These are phyloP conservation scores for Spatholobus suberectus DNA, from an alignment of 306 rosid genomes.

Conservation along the genomic window DNA sequence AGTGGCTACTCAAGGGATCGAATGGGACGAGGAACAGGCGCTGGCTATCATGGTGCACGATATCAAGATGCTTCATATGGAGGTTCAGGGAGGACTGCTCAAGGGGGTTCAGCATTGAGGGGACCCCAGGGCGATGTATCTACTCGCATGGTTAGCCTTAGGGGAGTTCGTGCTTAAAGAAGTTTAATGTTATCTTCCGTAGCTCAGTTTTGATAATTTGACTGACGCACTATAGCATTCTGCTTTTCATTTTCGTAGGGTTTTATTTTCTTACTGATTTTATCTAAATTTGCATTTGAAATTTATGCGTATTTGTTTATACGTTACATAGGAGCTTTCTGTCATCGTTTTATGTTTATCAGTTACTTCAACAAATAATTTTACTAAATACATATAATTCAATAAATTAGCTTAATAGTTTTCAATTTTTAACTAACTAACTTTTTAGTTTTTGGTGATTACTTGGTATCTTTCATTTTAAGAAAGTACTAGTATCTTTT, in stretches of 20 bases:
- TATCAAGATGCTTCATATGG: background rate
- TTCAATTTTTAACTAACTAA: too few relatives aligned
- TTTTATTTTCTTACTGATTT: background rate
- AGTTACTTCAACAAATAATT: too few relatives aligned
- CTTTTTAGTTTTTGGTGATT: too few relatives aligned
- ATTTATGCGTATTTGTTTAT: background rate
- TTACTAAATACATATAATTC: too few relatives aligned
- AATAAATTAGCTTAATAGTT: too few relatives aligned
- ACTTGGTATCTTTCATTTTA: too few relatives aligned
- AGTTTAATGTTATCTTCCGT: background rate
- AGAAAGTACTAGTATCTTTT: too few relatives aligned
- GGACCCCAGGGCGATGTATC: conserved; percentile 71
- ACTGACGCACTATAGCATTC: background rate
- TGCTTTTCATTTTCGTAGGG: conserved; percentile 17
- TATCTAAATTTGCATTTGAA: background rate
- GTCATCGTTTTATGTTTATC: too few relatives aligned
- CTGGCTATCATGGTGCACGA: conserved; percentile 62
- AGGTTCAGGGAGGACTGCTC: background rate
- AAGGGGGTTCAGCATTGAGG: conserved; percentile 56
- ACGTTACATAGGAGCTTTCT: background rate
- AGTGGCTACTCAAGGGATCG: conserved; percentile 64
- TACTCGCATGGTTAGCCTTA: conserved; percentile 85
- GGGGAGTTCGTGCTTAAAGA: conserved; percentile 60
- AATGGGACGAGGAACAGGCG: conserved; percentile 54
- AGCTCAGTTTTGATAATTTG: conserved; percentile 22